A percentile compares a stretch with the other conserved stretches of the same genome.
phyloP scores from a whole-genome alignment of 2,329 filamentous ascomycete genomes.

The Aspergillus sp. region DNA sequence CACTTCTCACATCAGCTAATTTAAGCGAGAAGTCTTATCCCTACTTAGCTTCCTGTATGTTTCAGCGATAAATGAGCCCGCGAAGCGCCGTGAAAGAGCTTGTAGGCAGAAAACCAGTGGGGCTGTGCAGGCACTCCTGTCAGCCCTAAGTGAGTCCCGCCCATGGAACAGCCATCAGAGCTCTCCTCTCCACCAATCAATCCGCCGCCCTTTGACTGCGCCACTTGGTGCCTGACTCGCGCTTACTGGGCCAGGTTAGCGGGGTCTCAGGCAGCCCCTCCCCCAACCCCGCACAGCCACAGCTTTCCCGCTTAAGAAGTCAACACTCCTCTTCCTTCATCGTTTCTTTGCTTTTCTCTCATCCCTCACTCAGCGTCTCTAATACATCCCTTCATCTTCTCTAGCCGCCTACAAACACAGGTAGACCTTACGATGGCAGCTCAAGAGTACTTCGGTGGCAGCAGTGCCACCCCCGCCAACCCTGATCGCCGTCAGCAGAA shows the following conservation, averaged over 20 bases:
- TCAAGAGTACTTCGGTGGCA: constrained; percentile 6
- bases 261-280: background rate
- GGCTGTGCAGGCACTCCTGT: background rate
- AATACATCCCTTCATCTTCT: background rate
- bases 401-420: background rate
- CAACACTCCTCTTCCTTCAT: background rate
- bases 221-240: background rate
- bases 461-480: background rate
- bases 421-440: background rate
- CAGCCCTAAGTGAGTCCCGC: background rate
- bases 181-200: background rate
- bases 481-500: constrained; percentile 1
- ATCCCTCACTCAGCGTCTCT: background rate
- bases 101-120: background rate
- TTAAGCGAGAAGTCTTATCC: too few species aligned
- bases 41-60: background rate
- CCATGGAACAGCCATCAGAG: background rate
- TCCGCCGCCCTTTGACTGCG: background rate
- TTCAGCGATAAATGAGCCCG: background rate
- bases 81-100: background rate
- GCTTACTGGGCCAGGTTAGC: background rate
- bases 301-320: background rate
- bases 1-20: too few species aligned
- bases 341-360: background rate
- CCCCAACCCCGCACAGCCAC: constrained; percentile 2